Conservation (phyloP, 2,329 filamentous ascomycete genomes). For the Botrytis porri region DNA sequence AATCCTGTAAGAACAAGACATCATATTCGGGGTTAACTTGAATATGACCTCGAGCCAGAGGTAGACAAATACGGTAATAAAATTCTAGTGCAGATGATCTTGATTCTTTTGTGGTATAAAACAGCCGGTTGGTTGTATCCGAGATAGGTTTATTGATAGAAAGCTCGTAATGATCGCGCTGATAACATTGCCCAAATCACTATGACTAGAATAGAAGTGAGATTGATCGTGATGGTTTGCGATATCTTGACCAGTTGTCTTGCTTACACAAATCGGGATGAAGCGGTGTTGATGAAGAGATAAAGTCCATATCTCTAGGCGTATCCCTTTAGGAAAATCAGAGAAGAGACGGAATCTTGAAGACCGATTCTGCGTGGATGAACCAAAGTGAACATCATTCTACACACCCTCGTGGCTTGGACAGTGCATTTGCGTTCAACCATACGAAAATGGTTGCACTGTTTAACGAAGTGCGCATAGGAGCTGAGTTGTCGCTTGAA, state of each 20-base stretch:
- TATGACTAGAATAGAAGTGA: not conserved
- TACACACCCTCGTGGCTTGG: too few relatives aligned
- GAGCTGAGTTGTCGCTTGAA: not conserved
- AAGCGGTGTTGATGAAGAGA: not conserved
- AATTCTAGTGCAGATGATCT: not conserved
- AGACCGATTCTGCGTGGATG: not conserved
- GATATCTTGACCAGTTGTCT: not conserved
- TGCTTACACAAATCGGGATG: not conserved
- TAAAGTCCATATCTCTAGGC: not conserved
- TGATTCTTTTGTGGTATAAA: not conserved
- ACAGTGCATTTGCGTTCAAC: too few relatives aligned
- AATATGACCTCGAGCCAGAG: not conserved
- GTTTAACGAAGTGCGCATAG: not conserved
- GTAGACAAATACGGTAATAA: not conserved
- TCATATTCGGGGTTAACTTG: not conserved
- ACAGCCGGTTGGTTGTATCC: not conserved
- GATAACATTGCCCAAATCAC: not conserved
- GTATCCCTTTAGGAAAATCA: not conserved
- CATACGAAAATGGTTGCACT: too few relatives aligned
- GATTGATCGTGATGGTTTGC: not conserved
- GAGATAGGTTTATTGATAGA: not conserved
- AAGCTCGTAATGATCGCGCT: not conserved
- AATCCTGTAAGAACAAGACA: not conserved
- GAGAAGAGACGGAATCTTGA: not conserved
- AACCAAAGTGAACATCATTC: not conserved